Evolutionary conservation across 2,329 filamentous ascomycete species (phyloP), one percentile per base, ranked within the genome.

Genomic region (Ascochyta lentis): DNA sequence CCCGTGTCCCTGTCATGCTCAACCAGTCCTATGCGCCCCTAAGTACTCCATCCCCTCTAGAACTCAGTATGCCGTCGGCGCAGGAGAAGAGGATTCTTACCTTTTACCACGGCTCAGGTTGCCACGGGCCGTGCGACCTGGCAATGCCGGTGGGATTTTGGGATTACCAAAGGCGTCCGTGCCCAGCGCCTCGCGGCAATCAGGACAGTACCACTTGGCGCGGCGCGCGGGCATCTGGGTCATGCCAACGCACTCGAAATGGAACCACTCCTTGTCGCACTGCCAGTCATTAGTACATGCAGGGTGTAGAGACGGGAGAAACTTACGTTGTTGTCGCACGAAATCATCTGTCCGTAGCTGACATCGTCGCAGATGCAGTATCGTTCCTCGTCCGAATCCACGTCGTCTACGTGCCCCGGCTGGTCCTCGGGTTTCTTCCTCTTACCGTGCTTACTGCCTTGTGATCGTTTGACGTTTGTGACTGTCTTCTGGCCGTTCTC

Each of bases 221-320:
- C 89, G 89, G 16, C 89, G 81, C 2, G 87, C 84, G 10, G 90
- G 90, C 56, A 90, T 85, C 6, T 81, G 79, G 31, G 68, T 70
- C 61, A 95, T 79, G 5, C 83, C 86, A 6, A 95, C 89, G 68
- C 91, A 95, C 60, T 87, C 86, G 37, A 95, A 81, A 71, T 95
- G 91, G 73, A 94, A 95, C 91, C 91, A 95, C 74, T 94, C 90
- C 60, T 86, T 86, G 65, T 91, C 87, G 77, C 91, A 95, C 76
- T 89, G 79, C 15, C 24, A 4, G n/a, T 19, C 13, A 44, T 71
- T 53, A 69, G 63, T 35, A 70, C 34, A 6, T 40, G 5, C 51
- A 49, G n/a, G 4, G 15, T 26, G 15, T 12, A 16, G 12, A 31
- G 23, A 1, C 35, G 19, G 24, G 4, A 10, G 10, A 2, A 7